Evolutionary conservation across 164 flowering plant species (phyloP).

Genomic region (grape (Vitis vinifera)): ASM3070453v1 NC_081811.1:2231001-2231500

Average conservation of each 20-base stretch:
- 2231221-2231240: slow-evolving; percentile 1
- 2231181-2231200: neutral
- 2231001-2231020: slow-evolving; percentile 81
- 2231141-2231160: slow-evolving; percentile 27
- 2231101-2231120: slow-evolving; percentile 43
- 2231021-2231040: slow-evolving; percentile 75
- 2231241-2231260: slow-evolving; percentile 15
- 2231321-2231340: slow-evolving; percentile 15
- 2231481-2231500: neutral
- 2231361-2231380: slow-evolving; percentile 7
- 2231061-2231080: slow-evolving; percentile 90
- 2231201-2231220: slow-evolving; percentile 4
- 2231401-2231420: slow-evolving; percentile 15
- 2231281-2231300: slow-evolving; percentile 14
- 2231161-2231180: slow-evolving; percentile 7
- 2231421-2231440: slow-evolving; percentile 33
- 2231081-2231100: slow-evolving; percentile 52
- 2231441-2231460: slow-evolving; percentile 34
- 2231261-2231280: slow-evolving; percentile 24
- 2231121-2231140: slow-evolving; percentile 35
- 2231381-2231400: slow-evolving; percentile 27
- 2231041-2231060: slow-evolving; percentile 53
- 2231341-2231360: slow-evolving; percentile 9
- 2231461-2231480: slow-evolving; percentile 7
- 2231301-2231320: neutral